Conservation (phyloP, 768 basidiomycete species). For the Suillus fuscotomentosus region DNA sequence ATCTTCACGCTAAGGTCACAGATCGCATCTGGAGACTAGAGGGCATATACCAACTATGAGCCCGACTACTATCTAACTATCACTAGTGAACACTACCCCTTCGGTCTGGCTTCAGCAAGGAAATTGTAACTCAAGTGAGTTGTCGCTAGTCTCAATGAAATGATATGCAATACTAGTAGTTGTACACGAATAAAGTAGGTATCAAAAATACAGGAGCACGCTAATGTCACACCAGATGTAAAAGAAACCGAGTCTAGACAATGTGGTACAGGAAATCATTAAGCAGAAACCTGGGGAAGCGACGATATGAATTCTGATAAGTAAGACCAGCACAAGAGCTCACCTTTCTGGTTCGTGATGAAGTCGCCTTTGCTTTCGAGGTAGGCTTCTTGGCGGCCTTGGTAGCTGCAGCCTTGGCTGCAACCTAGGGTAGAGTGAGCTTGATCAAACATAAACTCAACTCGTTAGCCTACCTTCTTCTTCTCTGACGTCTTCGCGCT, state of each 20-base stretch:
- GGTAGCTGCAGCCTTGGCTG: conserved; percentile 28
- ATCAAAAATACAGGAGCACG: conserved; percentile 4
- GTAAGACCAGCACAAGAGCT: neutral
- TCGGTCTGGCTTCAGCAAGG: neutral
- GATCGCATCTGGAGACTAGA: neutral
- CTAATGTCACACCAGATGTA: conserved; percentile 1
- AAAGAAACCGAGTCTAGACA: neutral
- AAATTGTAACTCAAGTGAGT: no score
- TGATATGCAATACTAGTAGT: conserved; percentile 4
- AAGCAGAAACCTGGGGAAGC: neutral
- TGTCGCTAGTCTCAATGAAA: neutral
- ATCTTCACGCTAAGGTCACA: neutral
- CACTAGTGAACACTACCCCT: neutral
- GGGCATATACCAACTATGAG: neutral
- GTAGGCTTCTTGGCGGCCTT: conserved; percentile 27
- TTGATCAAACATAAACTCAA: neutral
- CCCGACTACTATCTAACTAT: neutral
- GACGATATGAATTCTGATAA: neutral
- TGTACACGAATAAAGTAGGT: conserved; percentile 8
- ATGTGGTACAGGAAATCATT: neutral
- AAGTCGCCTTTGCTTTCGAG: conserved; percentile 6
- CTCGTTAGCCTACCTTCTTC: conserved; percentile 14
- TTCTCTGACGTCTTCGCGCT: conserved; percentile 26
- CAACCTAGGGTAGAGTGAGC: conserved; percentile 15
- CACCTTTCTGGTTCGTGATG: conserved; percentile 2